Conservation (phyloP, 1,284 basidiomycete species). For the Moniliophthora roreri region DNA sequence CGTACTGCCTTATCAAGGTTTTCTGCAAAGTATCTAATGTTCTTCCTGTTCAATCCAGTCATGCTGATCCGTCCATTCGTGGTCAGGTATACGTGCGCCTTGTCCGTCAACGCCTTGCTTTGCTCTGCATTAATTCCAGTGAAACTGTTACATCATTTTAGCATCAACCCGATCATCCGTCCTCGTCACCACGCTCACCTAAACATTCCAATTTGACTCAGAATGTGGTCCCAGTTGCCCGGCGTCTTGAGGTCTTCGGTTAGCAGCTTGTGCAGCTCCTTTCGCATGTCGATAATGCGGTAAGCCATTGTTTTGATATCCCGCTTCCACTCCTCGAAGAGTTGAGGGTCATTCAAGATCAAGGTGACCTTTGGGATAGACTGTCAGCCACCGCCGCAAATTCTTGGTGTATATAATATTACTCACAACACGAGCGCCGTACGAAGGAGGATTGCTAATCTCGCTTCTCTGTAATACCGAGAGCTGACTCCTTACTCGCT, state of each 20-base stretch:
- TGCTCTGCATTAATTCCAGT: constrained; percentile 75
- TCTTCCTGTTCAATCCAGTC: constrained; percentile 78
- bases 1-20: constrained; percentile 74
- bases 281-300: constrained; percentile 89
- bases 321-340: constrained; percentile 86
- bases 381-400: neutral
- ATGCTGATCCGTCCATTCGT: constrained; percentile 86
- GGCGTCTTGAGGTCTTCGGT: constrained; percentile 89
- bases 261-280: constrained; percentile 76
- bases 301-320: constrained; percentile 93
- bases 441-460: constrained; percentile 91
- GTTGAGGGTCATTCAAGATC: constrained; percentile 69
- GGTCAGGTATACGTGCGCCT: constrained; percentile 89
- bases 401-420: neutral
- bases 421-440: constrained; percentile 85
- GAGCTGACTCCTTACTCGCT: constrained; percentile 80
- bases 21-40: constrained; percentile 77
- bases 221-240: constrained; percentile 89
- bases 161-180: neutral
- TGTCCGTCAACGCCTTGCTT: constrained; percentile 71
- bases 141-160: constrained; percentile 49
- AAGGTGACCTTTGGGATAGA: constrained; percentile 57
- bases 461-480: constrained; percentile 87
- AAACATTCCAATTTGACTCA: constrained; percentile 92
- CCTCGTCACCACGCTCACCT: constrained; percentile 48